Conservation (phyloP, 192 early-diverging fungal genomes). For the Coemansia javaensis region DNA sequence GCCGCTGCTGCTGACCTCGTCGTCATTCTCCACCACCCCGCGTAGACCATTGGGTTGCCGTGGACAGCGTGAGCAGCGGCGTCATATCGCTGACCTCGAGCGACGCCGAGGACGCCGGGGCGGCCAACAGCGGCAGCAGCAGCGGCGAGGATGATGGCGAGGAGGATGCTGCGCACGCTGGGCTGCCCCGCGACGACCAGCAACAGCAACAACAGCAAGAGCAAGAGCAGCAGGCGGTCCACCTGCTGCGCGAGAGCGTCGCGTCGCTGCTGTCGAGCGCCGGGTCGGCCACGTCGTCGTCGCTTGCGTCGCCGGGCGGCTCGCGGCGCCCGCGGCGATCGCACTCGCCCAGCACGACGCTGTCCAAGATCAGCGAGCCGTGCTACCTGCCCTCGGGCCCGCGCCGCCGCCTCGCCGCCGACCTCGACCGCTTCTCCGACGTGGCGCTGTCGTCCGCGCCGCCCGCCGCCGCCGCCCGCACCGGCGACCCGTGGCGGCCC, state of each 20-base stretch:
- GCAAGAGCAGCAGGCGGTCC: slow-evolving; percentile 28
- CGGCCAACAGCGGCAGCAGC: not conserved
- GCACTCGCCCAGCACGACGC: slow-evolving; percentile 29
- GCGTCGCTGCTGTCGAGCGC: slow-evolving; percentile 35
- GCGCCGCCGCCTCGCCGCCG: slow-evolving; percentile 18
- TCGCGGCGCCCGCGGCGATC: slow-evolving; percentile 2
- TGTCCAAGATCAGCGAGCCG: slow-evolving; percentile 48
- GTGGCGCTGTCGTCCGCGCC: slow-evolving; percentile 26
- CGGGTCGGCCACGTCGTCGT: slow-evolving; percentile 17
- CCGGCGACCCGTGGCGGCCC: not conserved
- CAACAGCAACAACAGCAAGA: not conserved
- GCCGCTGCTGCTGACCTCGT: too few relatives aligned
- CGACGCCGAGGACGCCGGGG: slow-evolving; percentile 34
- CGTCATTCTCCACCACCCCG: not conserved
- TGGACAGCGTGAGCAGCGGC: slow-evolving; percentile 41
- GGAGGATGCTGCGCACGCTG: too few relatives aligned
- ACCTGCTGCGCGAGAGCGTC: slow-evolving; percentile 45
- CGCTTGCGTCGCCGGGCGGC: slow-evolving; percentile 10
- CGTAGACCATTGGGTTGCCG: slow-evolving; percentile 49
- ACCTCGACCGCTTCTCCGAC: slow-evolving; percentile 42
- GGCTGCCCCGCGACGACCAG: too few relatives aligned
- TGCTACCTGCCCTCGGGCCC: slow-evolving; percentile 39
- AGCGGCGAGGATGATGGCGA: too few relatives aligned
- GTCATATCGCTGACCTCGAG: slow-evolving; percentile 48
- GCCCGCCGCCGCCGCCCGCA: slow-evolving; percentile 12